These are phyloP conservation scores for Colletotrichum shisoi DNA, from an alignment of 2,329 filamentous ascomycete species.

Conservation along the genomic window DNA sequence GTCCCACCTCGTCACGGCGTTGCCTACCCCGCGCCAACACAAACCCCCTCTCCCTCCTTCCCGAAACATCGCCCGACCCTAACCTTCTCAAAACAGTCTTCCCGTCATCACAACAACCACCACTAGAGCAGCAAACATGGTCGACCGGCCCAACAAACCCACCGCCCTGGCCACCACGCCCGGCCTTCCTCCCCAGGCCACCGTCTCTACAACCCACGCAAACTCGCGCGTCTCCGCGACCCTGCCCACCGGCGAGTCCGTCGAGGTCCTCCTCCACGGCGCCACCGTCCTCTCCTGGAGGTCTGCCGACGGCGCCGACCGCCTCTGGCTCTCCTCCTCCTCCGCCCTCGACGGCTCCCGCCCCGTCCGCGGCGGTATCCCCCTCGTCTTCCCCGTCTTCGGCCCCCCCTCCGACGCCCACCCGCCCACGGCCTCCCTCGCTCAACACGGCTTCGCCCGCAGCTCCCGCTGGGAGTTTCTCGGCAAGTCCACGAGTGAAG, in stretches of 20 bases:
- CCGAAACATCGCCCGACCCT: slow-evolving; percentile 15
- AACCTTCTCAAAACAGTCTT: background rate
- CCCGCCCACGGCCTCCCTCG: slow-evolving; percentile 78
- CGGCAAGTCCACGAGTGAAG: slow-evolving; percentile 73
- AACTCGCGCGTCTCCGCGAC: slow-evolving; percentile 77
- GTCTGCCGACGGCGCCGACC: slow-evolving; percentile 77
- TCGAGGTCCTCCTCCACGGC: slow-evolving; percentile 87
- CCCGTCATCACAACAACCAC: background rate
- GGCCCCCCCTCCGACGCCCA: slow-evolving; percentile 76
- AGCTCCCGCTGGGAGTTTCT: slow-evolving; percentile 92
- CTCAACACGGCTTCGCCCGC: slow-evolving; percentile 95
- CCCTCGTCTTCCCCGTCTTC: slow-evolving; percentile 93
- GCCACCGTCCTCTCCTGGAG: slow-evolving; percentile 96
- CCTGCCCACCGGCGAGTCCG: slow-evolving; percentile 84
- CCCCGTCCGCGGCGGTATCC: slow-evolving; percentile 89
- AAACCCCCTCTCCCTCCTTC: background rate
- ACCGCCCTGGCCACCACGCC: slow-evolving; percentile 77
- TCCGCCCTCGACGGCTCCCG: slow-evolving; percentile 86
- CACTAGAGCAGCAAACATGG: slow-evolving; percentile 56
- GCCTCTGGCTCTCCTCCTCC: slow-evolving; percentile 83
- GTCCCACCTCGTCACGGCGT: background rate
- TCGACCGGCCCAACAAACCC: slow-evolving; percentile 87
- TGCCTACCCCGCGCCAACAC: background rate
- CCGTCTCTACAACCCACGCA: slow-evolving; percentile 76
- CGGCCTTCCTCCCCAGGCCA: slow-evolving; percentile 75